Conservation (phyloP, 2,329 filamentous ascomycete species). For the Elsinoe perseae region DNA sequence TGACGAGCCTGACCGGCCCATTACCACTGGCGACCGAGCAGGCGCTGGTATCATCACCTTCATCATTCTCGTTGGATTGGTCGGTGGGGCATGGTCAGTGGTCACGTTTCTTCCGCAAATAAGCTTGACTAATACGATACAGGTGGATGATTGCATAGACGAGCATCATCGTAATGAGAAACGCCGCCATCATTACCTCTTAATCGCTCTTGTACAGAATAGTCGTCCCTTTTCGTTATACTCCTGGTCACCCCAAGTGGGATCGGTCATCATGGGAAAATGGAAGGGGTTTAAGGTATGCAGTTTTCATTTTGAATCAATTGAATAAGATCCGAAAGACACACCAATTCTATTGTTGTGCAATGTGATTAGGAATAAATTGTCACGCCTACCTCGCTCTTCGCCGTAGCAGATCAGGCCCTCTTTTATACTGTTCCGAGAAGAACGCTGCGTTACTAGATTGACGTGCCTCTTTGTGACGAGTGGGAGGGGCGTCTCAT, state of each 20-base stretch:
- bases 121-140: not conserved
- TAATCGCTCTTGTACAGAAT: constrained; percentile 8
- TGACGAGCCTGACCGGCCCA: constrained; percentile 29
- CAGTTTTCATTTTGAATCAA: not conserved
- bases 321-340: not conserved
- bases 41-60: constrained; percentile 62
- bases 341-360: not conserved
- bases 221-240: not conserved
- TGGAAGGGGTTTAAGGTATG: constrained; percentile 1
- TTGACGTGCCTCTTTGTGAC: constrained; percentile 1
- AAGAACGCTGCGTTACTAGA: constrained; percentile 1
- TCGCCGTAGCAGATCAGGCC: constrained; percentile 1
- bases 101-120: not conserved
- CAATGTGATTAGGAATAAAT: constrained; percentile 6
- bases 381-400: constrained; percentile 15
- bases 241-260: not conserved
- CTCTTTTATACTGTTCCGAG: constrained; percentile 12
- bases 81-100: constrained; percentile 40
- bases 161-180: constrained; percentile 14
- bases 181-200: constrained; percentile 9
- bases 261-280: not conserved
- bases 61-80: constrained; percentile 46
- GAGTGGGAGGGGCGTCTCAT: constrained; percentile 8
- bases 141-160: constrained; percentile 16
- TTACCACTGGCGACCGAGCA: constrained; percentile 56